Evolutionary conservation across 805 yeast species (phyloP).

Genomic region (Pichia sporocuriosa): DNA sequence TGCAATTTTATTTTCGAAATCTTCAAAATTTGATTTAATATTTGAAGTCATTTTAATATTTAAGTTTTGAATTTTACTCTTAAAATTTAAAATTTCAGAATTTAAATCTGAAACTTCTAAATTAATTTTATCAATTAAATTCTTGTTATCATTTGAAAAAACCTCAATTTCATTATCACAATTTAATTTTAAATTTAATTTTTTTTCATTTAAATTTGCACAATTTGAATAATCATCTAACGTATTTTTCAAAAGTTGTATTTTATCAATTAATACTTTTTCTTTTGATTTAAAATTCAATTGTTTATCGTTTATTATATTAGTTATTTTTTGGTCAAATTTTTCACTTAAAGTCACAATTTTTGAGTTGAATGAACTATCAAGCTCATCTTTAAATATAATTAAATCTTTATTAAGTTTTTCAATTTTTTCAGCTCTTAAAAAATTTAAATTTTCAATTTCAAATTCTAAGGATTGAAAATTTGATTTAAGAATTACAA

Average conservation of each 20-base stretch:
- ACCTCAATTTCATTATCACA: neutral
- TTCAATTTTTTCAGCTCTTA: conserved; percentile 22
- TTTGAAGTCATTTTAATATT: neutral
- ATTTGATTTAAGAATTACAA: conserved; percentile 13
- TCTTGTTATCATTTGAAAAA: neutral
- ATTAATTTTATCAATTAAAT: neutral
- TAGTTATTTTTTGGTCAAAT: conserved; percentile 29
- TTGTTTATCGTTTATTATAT: conserved; percentile 31
- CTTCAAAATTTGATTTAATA: neutral
- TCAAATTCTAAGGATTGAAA: conserved; percentile 29
- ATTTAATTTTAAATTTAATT: neutral
- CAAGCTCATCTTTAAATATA: conserved; percentile 29
- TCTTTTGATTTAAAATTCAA: conserved; percentile 28
- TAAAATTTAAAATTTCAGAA: neutral
- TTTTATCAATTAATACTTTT: conserved; percentile 14
- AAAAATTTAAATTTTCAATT: conserved; percentile 20
- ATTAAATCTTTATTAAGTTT: conserved; percentile 32
- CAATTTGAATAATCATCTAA: conserved; percentile 5
- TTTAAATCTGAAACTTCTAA: neutral
- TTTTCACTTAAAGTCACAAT: conserved; percentile 15
- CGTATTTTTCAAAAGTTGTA: conserved; percentile 13
- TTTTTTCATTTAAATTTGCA: conserved; percentile 1
- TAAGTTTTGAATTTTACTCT: neutral
- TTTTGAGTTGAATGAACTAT: conserved; percentile 26
- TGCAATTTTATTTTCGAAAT: conserved; percentile 6